Conservation (phyloP, 805 yeast genomes). For the Yarrowia keelungensis region DNA sequence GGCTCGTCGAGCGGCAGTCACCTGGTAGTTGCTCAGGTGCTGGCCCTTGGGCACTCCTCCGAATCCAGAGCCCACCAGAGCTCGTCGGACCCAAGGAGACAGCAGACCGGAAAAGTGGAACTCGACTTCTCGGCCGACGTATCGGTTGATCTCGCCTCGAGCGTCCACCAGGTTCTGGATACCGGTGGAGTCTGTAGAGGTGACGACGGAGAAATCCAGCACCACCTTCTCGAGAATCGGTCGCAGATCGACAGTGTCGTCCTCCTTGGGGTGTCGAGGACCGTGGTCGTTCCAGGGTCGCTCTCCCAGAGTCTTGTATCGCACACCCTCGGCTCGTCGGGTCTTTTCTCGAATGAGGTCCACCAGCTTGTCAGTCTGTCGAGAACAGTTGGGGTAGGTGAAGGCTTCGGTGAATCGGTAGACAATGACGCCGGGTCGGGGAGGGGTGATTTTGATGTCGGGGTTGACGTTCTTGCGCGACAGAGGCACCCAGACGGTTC, state of each 20-base stretch:
- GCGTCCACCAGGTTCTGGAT: constrained; percentile 79
- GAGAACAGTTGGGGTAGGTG: constrained; percentile 80
- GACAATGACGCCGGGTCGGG: constrained; percentile 91
- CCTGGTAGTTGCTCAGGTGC: constrained; percentile 24
- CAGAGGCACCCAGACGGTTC: constrained; percentile 50
- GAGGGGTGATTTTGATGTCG: constrained; percentile 66
- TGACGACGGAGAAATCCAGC: constrained; percentile 79
- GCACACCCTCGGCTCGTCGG: constrained; percentile 59
- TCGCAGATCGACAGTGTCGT: constrained; percentile 55
- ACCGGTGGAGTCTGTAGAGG: constrained; percentile 79
- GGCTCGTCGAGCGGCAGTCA: constrained; percentile 17
- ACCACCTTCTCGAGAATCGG: constrained; percentile 76
- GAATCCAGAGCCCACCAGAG: constrained; percentile 76
- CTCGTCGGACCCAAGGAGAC: constrained; percentile 86
- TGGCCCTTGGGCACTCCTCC: constrained; percentile 55
- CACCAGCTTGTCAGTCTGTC: constrained; percentile 70
- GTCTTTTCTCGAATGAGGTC: constrained; percentile 71
- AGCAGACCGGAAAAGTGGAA: constrained; percentile 86
- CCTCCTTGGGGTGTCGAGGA: constrained; percentile 51
- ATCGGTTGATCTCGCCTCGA: constrained; percentile 70
- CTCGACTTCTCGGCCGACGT: constrained; percentile 84
- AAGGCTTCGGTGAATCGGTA: constrained; percentile 83
- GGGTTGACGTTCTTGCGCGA: constrained; percentile 59
- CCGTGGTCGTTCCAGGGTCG: constrained; percentile 95
- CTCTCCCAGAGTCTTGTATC: constrained; percentile 57